Base-by-base conservation (phyloP, 306 rosid genomes). In the Rosa multiflora region DNA sequence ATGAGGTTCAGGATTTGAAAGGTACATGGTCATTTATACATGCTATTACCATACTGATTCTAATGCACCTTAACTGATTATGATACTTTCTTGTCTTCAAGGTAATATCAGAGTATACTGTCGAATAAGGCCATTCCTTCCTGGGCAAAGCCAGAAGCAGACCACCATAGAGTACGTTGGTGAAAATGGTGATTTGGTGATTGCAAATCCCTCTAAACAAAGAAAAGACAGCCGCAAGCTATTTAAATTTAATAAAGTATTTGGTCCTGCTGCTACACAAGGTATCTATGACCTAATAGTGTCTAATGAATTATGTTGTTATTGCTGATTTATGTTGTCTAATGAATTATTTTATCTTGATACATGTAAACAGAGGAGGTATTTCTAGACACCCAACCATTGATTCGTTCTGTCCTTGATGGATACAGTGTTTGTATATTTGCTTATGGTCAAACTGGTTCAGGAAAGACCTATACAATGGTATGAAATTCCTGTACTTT, bases 371-470 rank as follows among this genome's bases (percentile, higher is more conserved):
- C 87, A 95, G 99, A 91, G 96, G 96, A 95, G 72, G 90, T 95
- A 63, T 95, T 90, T 83, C 49, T 88, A 75, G 99, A 95, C 80
- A 95, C 98, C 55, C 93, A 83, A 75, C 99, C 98, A 1, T 85
- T 95, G 68, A 87, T 95, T 84, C 94, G 98, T 55, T 93, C 98
- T 78, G 98, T 95, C 62, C 96, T 95, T 64, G 99, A 95, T 72
- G 99, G 99, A 73, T 95, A 89, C 87, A 93, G 90, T 86, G 99
- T 95, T 73, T 95, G 99, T 81, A 95, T 95, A 93, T 95, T 95
- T 90, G 99, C 99, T 35, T 95, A 95, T 77, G 99, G 99, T 80
- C 99, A 95, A 88, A 95, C 99, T 80, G 99, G 99, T 69, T 91
- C 99, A 5, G 99, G 99, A 80, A 95, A 95, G 88, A 95, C 99